Conservation (phyloP, 768 basidiomycete genomes). For the Leccinum boreale region DNA sequence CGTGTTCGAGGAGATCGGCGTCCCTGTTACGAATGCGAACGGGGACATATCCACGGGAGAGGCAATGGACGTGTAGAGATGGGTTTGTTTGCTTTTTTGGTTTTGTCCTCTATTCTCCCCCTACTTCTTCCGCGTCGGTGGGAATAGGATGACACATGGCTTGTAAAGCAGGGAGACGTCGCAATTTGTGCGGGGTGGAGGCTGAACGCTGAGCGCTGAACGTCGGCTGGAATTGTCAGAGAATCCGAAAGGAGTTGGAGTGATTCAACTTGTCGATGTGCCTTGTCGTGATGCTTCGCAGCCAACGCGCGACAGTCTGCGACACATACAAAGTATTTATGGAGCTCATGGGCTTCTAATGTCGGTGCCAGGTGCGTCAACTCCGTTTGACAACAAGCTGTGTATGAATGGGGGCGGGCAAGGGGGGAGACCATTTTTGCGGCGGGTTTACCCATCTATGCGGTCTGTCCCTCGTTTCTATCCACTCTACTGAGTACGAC, state of each 20-base stretch:
- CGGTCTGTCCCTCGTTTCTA: too few species aligned
- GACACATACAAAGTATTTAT: background rate
- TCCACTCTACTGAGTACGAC: background rate
- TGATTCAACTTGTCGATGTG: background rate
- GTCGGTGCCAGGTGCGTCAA: background rate
- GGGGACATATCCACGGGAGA: conserved; percentile 33
- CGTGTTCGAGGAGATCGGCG: conserved; percentile 68
- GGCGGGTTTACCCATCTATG: too few species aligned
- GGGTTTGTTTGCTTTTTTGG: background rate
- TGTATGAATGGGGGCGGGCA: background rate
- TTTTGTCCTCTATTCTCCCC: background rate
- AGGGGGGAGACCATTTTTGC: background rate
- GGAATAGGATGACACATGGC: background rate
- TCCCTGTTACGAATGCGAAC: conserved; percentile 17
- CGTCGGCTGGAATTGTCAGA: background rate
- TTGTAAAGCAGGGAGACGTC: background rate
- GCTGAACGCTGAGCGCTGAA: background rate
- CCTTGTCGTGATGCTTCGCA: background rate
- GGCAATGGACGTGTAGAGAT: conserved; percentile 34
- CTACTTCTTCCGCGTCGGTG: background rate
- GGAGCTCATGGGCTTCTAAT: background rate
- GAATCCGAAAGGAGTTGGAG: background rate
- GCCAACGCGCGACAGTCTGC: background rate
- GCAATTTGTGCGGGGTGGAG: background rate
- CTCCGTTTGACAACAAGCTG: background rate